phyloP scores from a whole-genome alignment of 495 filamentous ascomycete species.

The Astrothelium macrocarpum region DNA sequence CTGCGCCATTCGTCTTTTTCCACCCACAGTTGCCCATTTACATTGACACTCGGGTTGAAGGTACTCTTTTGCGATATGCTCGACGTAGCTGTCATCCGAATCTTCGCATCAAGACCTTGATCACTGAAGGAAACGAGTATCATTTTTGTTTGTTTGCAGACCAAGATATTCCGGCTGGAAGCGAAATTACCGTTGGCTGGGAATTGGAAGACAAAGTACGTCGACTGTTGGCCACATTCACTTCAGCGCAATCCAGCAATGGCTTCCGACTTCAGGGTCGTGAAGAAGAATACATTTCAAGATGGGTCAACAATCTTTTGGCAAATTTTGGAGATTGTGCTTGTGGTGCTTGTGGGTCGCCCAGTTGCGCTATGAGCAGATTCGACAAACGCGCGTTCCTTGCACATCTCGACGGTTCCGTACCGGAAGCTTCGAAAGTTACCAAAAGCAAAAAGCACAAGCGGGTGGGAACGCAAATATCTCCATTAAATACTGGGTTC shows the following conservation, averaged over 20 bases:
- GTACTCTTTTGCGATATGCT: conserved; percentile 72
- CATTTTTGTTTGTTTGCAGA: conserved; percentile 84
- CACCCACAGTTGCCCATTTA: conserved; percentile 51
- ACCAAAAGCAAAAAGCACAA: conserved; percentile 39
- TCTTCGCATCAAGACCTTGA: conserved; percentile 65
- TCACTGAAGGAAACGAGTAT: conserved; percentile 65
- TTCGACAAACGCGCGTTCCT: conserved; percentile 41
- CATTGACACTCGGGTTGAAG: conserved; percentile 80
- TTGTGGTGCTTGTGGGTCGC: conserved; percentile 52
- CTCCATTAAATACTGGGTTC: conserved; percentile 58
- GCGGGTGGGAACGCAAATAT: conserved; percentile 53
- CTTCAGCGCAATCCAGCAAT: not conserved
- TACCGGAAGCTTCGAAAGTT: not conserved
- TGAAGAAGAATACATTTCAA: conserved; percentile 44
- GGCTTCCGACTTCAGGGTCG: conserved; percentile 21
- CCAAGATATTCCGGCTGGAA: conserved; percentile 52
- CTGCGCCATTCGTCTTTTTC: conserved; percentile 47
- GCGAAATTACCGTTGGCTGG: conserved; percentile 60
- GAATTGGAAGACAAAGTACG: conserved; percentile 42
- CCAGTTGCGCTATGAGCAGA: conserved; percentile 57
- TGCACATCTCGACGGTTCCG: not conserved
- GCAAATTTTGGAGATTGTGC: conserved; percentile 85
- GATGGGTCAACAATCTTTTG: conserved; percentile 62
- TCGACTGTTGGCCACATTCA: not conserved
- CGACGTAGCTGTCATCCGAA: conserved; percentile 86